Conservation (phyloP, 805 yeast genomes). For the Priceomyces carsonii region DNA sequence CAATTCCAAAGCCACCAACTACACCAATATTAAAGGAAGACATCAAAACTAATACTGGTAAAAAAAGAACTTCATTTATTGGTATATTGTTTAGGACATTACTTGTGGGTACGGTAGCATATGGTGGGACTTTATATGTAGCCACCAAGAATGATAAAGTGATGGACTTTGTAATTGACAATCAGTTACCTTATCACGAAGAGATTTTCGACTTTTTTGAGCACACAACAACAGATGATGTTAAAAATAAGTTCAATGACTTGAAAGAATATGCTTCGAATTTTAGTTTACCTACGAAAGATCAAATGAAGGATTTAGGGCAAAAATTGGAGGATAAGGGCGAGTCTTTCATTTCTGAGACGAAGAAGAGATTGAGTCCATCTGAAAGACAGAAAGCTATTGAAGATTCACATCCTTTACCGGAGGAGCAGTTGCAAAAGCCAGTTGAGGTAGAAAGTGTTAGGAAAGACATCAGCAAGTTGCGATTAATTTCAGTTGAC, state of each 20-base stretch:
- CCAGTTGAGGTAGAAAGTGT: constrained; percentile 39
- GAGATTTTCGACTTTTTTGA: constrained; percentile 40
- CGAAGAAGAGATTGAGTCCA: constrained; percentile 30
- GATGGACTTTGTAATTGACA: constrained; percentile 45
- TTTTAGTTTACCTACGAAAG: constrained; percentile 31
- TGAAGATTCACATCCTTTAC: constrained; percentile 19
- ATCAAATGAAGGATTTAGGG: constrained; percentile 32
- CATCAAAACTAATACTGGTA: constrained; percentile 5
- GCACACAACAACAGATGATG: constrained; percentile 33
- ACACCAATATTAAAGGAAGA: constrained; percentile 6
- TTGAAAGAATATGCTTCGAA: constrained; percentile 17
- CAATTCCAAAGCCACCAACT: constrained; percentile 5
- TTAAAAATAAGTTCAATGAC: constrained; percentile 19
- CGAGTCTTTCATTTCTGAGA: constrained; percentile 35
- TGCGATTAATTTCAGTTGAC: constrained; percentile 34
- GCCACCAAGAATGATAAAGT: constrained; percentile 46
- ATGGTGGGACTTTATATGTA: constrained; percentile 40
- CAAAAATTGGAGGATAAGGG: constrained; percentile 31
- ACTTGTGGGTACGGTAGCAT: constrained; percentile 26
- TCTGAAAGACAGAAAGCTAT: constrained; percentile 3
- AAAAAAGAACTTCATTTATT: constrained; percentile 31
- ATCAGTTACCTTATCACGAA: constrained; percentile 44
- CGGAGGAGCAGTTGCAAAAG: constrained; percentile 43
- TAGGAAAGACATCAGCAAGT: constrained; percentile 26
- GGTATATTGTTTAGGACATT: constrained; percentile 32